Percentiles rank a stretch among this genome's conserved stretches.
phyloP scores from a whole-genome alignment of 1,284 basidiomycete genomes.

The Lentinus polychrous region DNA sequence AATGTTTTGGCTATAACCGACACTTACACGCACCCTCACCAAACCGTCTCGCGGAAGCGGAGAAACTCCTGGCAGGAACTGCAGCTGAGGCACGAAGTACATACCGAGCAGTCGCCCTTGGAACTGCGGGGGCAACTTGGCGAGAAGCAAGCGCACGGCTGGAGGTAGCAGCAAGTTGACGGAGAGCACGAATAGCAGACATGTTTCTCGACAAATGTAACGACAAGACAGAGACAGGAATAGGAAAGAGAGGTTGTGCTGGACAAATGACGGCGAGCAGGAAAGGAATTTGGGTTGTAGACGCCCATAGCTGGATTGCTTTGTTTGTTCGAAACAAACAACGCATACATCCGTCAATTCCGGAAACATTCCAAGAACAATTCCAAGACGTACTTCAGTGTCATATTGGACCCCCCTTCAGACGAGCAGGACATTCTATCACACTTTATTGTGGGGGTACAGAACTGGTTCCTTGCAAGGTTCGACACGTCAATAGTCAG shows the following conservation, averaged over 20 bases:
- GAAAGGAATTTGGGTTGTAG: neutral
- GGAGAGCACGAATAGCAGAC: conserved; percentile 32
- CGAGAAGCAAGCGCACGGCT: conserved; percentile 28
- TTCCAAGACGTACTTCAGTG: no score
- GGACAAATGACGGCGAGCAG: neutral
- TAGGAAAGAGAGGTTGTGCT: neutral
- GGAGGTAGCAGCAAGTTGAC: conserved; percentile 28
- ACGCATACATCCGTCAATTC: neutral
- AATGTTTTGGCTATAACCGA: conserved; percentile 11
- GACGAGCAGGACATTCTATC: no score
- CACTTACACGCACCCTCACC: conserved; percentile 62
- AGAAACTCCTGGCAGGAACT: conserved; percentile 43
- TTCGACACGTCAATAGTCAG: no score
- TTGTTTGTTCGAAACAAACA: conserved; percentile 1
- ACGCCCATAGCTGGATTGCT: neutral
- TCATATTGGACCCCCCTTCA: no score
- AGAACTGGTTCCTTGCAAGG: no score
- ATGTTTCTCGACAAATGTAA: conserved; percentile 12
- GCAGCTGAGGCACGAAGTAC: conserved; percentile 12
- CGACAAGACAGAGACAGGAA: neutral
- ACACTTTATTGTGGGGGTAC: no score
- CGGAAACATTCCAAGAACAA: no score
- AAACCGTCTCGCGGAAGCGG: conserved; percentile 42
- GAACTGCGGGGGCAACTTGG: conserved; percentile 21
- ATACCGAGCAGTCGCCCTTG: conserved; percentile 28